Conservation (phyloP, 2,329 filamentous ascomycete species). For the Colletotrichum endophyticum region DNA sequence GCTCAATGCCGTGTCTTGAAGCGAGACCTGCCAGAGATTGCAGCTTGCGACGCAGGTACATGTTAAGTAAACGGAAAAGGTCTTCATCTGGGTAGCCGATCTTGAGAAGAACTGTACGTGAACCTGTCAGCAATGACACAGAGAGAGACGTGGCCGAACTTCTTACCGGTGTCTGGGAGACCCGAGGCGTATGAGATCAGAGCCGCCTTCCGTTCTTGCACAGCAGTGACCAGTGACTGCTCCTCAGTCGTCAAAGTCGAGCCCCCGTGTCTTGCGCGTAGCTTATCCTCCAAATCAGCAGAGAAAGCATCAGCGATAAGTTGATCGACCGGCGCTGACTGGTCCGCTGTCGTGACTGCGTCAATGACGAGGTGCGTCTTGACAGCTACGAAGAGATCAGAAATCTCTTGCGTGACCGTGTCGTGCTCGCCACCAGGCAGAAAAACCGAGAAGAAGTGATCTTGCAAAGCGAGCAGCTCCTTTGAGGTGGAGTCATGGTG, state of each 20-base stretch:
- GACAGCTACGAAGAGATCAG: conserved; percentile 50
- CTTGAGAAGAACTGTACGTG: conserved; percentile 26
- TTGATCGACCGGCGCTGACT: conserved; percentile 51
- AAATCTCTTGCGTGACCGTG: conserved; percentile 44
- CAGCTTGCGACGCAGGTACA: conserved; percentile 37
- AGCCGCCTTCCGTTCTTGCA: conserved; percentile 36
- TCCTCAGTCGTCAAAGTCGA: conserved; percentile 38
- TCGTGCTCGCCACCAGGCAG: conserved; percentile 39
- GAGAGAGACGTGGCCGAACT: conserved; percentile 25
- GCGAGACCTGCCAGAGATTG: conserved; percentile 37
- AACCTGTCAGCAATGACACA: conserved; percentile 42
- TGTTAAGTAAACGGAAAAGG: conserved; percentile 34
- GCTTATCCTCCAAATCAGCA: conserved; percentile 56
- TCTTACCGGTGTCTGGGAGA: conserved; percentile 17
- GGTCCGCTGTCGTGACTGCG: conserved; percentile 52
- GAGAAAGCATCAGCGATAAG: conserved; percentile 61
- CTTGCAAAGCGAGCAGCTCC: conserved; percentile 50
- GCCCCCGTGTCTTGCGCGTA: conserved; percentile 38
- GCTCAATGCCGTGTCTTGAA: conserved; percentile 37
- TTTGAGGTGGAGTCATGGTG: conserved; percentile 35
- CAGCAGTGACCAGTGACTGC: conserved; percentile 35
- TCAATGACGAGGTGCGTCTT: conserved; percentile 59
- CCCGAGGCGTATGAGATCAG: conserved; percentile 25
- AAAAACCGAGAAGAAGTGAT: conserved; percentile 48
- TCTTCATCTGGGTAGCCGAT: conserved; percentile 18